Conservation (phyloP, 805 yeast species). For the Candida sakaeoensis region DNA sequence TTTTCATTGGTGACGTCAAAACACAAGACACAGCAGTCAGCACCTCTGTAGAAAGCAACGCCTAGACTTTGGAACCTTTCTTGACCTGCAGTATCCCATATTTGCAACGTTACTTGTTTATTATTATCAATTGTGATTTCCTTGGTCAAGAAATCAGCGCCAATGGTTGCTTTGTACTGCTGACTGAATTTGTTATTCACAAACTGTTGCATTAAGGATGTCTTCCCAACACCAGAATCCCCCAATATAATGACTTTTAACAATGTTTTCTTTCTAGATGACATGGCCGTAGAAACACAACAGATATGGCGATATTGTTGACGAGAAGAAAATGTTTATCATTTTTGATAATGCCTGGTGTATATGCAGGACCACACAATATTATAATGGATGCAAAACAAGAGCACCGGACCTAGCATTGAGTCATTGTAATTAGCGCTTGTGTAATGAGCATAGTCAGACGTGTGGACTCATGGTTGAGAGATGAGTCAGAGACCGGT, state of each 20-base stretch:
- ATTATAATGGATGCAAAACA: not conserved
- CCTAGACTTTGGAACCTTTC: conserved; percentile 96
- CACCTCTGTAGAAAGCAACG: conserved; percentile 95
- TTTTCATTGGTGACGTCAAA: conserved; percentile 94
- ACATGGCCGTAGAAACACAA: conserved; percentile 28
- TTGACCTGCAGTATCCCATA: conserved; percentile 99
- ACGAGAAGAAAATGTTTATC: conserved; percentile 3
- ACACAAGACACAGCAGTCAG: conserved; percentile 95
- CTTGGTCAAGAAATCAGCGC: conserved; percentile 94
- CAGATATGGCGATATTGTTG: not conserved
- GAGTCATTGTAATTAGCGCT: not conserved
- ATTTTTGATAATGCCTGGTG: not conserved
- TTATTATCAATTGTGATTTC: conserved; percentile 79
- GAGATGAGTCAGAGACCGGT: too few species aligned
- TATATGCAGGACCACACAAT: not conserved
- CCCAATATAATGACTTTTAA: conserved; percentile 89
- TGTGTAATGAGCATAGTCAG: too few species aligned
- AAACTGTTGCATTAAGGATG: conserved; percentile 95
- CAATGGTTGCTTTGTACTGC: conserved; percentile 96
- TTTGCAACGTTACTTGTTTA: conserved; percentile 73
- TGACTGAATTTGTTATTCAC: conserved; percentile 92
- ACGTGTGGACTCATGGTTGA: too few species aligned
- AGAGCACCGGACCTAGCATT: not conserved
- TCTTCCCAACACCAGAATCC: conserved; percentile 97
- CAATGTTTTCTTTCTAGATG: conserved; percentile 68